phyloP scores from a whole-genome alignment of 140 eudicot species.

The Stevia rebaudiana region DNA sequence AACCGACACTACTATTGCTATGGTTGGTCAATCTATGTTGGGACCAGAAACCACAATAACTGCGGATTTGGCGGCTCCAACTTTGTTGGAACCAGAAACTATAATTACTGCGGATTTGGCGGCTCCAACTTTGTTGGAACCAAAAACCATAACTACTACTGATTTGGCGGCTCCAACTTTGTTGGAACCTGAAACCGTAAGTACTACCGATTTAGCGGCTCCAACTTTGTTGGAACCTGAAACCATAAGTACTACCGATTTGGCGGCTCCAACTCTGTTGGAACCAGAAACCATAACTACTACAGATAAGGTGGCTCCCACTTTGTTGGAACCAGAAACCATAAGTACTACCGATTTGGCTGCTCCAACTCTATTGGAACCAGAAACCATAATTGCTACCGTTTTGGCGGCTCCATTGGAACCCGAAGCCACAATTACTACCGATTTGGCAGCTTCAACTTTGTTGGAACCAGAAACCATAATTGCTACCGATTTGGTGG shows the following conservation, averaged over 20 bases:
- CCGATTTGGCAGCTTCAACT: background rate
- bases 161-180: background rate
- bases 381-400: background rate
- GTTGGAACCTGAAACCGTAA: background rate
- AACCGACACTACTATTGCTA: background rate
- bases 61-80: background rate
- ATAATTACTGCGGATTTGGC: background rate
- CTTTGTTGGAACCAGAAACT: background rate
- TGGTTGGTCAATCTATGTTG: background rate
- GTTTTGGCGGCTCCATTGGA: background rate
- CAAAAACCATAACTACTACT: background rate
- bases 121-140: background rate
- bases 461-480: background rate
- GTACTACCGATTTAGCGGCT: background rate
- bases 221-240: background rate
- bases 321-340: background rate
- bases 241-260: background rate
- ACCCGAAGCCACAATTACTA: background rate
- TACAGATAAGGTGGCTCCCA: background rate
- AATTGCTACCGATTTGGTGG: background rate
- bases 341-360: background rate
- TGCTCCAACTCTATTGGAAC: background rate
- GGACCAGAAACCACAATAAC: constrained; percentile 1
- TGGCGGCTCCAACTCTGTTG: background rate
- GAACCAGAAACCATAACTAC: background rate